phyloP scores from a whole-genome alignment of 306 rosid genomes.

The Cicer yamashitae region DNA sequence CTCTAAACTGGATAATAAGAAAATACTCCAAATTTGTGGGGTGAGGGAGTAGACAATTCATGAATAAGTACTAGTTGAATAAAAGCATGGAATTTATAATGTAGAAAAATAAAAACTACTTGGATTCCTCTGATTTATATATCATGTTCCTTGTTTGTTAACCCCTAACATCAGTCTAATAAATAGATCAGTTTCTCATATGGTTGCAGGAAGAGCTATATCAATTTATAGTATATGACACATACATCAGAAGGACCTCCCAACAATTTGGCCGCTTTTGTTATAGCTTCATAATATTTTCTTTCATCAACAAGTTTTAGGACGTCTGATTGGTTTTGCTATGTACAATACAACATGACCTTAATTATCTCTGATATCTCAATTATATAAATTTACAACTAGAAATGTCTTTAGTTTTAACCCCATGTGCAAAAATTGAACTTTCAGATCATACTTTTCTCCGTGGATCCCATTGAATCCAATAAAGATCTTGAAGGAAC shows the following conservation, averaged over 20 bases:
- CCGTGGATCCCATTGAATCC: slow-evolving; percentile 9
- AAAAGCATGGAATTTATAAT: slow-evolving; percentile 23
- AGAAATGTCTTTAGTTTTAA: background rate
- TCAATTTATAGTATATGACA: slow-evolving; percentile 33
- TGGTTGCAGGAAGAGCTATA: slow-evolving; percentile 18
- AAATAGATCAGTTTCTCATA: slow-evolving; percentile 13
- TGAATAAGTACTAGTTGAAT: slow-evolving; percentile 15
- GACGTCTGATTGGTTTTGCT: slow-evolving; percentile 15
- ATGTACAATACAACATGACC: slow-evolving; percentile 17
- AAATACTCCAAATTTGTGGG: too few relatives aligned
- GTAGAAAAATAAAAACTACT: slow-evolving; percentile 9
- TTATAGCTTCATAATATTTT: slow-evolving; percentile 74
- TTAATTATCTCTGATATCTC: background rate
- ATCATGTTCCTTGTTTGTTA: slow-evolving; percentile 3
- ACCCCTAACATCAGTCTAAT: slow-evolving; percentile 19
- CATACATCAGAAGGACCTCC: slow-evolving; percentile 76
- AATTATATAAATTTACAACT: slow-evolving; percentile 2
- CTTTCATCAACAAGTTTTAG: slow-evolving; percentile 80
- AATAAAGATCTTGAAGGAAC: slow-evolving; percentile 34
- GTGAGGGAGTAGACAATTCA: background rate
- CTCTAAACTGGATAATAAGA: too few relatives aligned
- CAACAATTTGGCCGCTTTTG: slow-evolving; percentile 69
- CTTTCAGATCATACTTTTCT: background rate
- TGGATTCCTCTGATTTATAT: slow-evolving; percentile 14
- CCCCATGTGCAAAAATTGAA: too few relatives aligned